Evolutionary conservation across 1,284 basidiomycete species (phyloP), one percentile per base, ranked within the genome.

Genomic region (Tylopilus sp.): DNA sequence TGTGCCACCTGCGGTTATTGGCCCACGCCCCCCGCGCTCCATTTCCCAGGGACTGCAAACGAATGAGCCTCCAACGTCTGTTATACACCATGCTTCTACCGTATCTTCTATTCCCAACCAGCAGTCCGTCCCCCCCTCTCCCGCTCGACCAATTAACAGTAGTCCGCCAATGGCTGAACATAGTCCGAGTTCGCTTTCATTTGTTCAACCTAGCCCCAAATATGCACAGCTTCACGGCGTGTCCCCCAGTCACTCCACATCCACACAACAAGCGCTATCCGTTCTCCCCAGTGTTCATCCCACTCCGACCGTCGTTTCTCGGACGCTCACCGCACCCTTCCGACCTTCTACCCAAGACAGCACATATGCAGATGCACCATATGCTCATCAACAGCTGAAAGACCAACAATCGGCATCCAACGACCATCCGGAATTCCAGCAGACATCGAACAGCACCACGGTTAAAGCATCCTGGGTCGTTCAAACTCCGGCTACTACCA

Each of bases 401-500:
- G 54, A 58, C 25, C 57, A 49, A 41, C 59, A 46, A n/a, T n/a
- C 35, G 6, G 33, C 44, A 13, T 16, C 19, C 2, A 54, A 63
- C 12, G 31, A 15, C 12, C 51, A 51, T 37, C 34, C 46, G 29
- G 63, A 52, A 8, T 13, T 19, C 40, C 60, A 49, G 30, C 52
- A 55, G 39, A 19, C 49, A 30, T 52, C 64, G 6, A 59, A 45
- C 25, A 31, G 40, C 10, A 44, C 59, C 31, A 67, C 63, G 2
- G 51, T 68, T 25, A 56, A 67, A 46, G 57, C 62, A 23, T 59
- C 67, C 11, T 66, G 67, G 66, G 57, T 69, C 18, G 65, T 68
- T 11, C 67, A 66, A 41, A 69, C 61, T 13, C 53, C 65, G 6
- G 45, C 54, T 13, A 54, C 52, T 18, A 44, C 39, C 31, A 66